Evolutionary conservation across 129 eudicot species (phyloP).

Genomic region (Escallonia rubra): DNA sequence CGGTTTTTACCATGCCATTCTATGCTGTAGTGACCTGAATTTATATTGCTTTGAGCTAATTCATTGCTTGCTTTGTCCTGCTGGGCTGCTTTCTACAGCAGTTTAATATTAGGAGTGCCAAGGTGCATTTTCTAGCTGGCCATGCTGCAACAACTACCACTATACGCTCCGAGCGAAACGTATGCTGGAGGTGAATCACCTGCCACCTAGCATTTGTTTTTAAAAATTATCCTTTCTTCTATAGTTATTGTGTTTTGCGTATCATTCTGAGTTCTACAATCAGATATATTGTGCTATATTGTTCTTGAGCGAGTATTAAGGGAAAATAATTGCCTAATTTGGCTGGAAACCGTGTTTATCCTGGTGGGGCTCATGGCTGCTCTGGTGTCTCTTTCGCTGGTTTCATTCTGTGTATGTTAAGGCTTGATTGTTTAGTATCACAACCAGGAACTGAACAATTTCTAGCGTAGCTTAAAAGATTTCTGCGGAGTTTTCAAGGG

Average conservation of each 20-base stretch:
- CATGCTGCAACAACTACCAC: conserved; percentile 17
- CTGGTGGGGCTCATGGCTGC: no score
- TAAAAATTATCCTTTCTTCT: neutral
- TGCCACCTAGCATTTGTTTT: neutral
- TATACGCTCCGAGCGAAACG: conserved; percentile 11
- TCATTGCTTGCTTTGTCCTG: neutral
- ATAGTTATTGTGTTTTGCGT: no score
- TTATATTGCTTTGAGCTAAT: no score
- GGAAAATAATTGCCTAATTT: neutral
- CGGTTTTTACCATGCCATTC: no score
- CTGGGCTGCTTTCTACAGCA: conserved; percentile 18
- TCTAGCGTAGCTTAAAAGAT: no score
- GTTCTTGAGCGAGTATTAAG: neutral
- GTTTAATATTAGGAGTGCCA: conserved; percentile 18
- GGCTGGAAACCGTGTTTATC: neutral
- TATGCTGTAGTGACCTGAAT: no score
- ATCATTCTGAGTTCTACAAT: no score
- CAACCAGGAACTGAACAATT: no score
- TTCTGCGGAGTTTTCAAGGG: no score
- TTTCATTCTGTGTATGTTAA: no score
- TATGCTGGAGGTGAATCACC: conserved; percentile 30
- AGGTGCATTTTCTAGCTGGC: conserved; percentile 19
- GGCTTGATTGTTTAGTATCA: no score
- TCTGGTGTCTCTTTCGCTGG: no score
- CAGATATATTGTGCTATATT: neutral